phyloP scores from a whole-genome alignment of 306 rosid species.

The Urtica urens region DNA sequence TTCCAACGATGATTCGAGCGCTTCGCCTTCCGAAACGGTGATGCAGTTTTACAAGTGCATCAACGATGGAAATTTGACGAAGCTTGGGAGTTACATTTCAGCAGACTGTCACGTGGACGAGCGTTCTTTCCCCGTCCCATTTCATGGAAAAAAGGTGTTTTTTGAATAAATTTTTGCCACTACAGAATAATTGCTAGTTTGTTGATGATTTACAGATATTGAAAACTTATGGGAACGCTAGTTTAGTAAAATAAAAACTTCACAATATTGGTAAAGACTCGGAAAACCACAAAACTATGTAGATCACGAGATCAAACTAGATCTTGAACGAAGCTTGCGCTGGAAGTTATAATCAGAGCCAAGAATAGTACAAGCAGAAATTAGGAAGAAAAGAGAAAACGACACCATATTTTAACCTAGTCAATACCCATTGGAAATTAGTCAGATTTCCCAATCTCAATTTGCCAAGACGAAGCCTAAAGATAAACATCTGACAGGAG shows the following conservation, averaged over 20 bases:
- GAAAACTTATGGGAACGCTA: too few relatives aligned
- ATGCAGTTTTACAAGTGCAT: constrained; percentile 42
- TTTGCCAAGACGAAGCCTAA: background rate
- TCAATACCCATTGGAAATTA: background rate
- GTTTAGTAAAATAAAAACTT: too few relatives aligned
- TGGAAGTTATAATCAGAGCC: too few relatives aligned
- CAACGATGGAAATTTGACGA: constrained; percentile 39
- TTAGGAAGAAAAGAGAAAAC: too few relatives aligned
- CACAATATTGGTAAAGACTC: too few relatives aligned
- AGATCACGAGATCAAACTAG: too few relatives aligned
- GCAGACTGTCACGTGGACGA: constrained; percentile 48
- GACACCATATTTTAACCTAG: background rate
- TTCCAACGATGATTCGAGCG: background rate
- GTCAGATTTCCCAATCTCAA: too few relatives aligned
- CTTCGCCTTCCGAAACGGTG: constrained; percentile 37
- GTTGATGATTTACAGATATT: too few relatives aligned
- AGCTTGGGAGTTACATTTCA: constrained; percentile 36
- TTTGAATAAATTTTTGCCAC: background rate
- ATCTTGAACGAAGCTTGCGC: too few relatives aligned
- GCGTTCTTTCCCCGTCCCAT: constrained; percentile 44
- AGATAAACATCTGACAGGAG: constrained; percentile 29
- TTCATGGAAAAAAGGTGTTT: constrained; percentile 68
- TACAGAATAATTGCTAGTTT: too few relatives aligned
- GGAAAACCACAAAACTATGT: too few relatives aligned
- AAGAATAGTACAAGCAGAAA: too few relatives aligned